Base-by-base conservation (phyloP, 768 basidiomycete species). In the Podaxis mareebaensis region DNA sequence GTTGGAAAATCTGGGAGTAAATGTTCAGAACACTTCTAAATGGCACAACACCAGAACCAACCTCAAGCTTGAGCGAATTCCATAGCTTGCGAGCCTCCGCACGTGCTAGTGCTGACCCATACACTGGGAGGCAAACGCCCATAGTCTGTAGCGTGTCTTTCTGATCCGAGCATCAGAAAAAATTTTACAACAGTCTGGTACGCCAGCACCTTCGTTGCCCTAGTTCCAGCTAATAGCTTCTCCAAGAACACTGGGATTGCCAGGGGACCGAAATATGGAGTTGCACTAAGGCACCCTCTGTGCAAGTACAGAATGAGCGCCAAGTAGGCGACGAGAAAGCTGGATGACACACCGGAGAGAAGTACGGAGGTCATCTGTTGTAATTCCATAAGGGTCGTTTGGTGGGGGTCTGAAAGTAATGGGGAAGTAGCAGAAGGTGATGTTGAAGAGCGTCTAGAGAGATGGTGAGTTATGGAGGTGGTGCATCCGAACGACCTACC, bases 381-480 rank as follows among this genome's bases (percentile, higher is more conserved):
- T 91, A 64, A 99, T 96, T 3, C 91, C 91, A 73, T 96, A 95
- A 17, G 94, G 95, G 71, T 99, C 95, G 67, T 95, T 89, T 0
- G 94, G 91, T 17, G 96, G 94, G 8, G 96, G 95, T 63, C 91
- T 85, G 78, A 97, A 99, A 0, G 95, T 93, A 61, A 99, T 99
- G 0, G 97, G 97, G 77, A 98, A 99, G 74, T 99, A 99, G 74
- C 97, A 99, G 74, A 96, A 99, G 0, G 90, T 92, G 72, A 98
- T 89, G 69, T 98, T 93, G 77, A 96, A 99, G 53, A 99, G 79
- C 57, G 89, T 85, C 95, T 98, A 67, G 5, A 33, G 20, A 51
- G 1, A 4, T 7, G 22, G 12, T 68, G 28, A 65, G 60, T 51
- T 53, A 54, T 10, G n/a, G 30, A 33, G 53, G 17, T 26, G 17